These are phyloP conservation scores for Paecilomyces formosus DNA, from an alignment of 2,329 filamentous ascomycete species.

Conservation along the genomic window DNA sequence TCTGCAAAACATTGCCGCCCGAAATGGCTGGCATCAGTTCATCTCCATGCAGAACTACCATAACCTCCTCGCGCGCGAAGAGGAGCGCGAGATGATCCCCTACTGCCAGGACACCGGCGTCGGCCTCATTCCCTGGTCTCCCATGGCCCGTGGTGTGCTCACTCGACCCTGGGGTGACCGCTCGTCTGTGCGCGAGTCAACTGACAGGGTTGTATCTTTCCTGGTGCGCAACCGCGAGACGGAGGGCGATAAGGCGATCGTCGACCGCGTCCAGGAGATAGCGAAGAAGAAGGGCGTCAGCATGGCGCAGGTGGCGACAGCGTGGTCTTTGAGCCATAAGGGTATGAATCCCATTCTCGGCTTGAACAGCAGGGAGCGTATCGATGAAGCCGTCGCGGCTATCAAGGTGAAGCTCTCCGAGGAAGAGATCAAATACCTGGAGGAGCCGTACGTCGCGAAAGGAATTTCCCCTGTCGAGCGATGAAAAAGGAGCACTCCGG, in stretches of 20 bases:
- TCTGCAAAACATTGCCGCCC: conserved; percentile 41
- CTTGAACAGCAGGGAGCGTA: conserved; percentile 50
- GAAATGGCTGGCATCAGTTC: conserved; percentile 43
- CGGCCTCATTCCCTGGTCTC: conserved; percentile 33
- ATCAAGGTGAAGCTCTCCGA: conserved; percentile 42
- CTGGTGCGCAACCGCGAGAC: conserved; percentile 35
- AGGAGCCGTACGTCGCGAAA: conserved; percentile 55
- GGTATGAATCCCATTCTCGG: conserved; percentile 55
- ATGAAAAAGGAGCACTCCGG: conserved; percentile 19
- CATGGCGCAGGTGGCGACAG: conserved; percentile 58
- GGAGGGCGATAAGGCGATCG: conserved; percentile 46
- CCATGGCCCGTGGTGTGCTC: conserved; percentile 38
- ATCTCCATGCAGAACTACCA: conserved; percentile 47
- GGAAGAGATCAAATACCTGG: conserved; percentile 55
- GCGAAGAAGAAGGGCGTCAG: conserved; percentile 50
- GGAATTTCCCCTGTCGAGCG: conserved; percentile 17
- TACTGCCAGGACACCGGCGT: conserved; percentile 32
- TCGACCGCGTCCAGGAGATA: conserved; percentile 50
- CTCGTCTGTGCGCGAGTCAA: conserved; percentile 36
- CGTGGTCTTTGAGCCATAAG: conserved; percentile 52
- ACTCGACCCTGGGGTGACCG: conserved; percentile 39
- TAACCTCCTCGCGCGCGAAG: conserved; percentile 41
- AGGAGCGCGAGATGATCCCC: conserved; percentile 41
- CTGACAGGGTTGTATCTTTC: conserved; percentile 35
- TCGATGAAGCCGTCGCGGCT: conserved; percentile 53